phyloP scores from a whole-genome alignment of 2,329 filamentous ascomycete genomes.

The Exophiala sp. region DNA sequence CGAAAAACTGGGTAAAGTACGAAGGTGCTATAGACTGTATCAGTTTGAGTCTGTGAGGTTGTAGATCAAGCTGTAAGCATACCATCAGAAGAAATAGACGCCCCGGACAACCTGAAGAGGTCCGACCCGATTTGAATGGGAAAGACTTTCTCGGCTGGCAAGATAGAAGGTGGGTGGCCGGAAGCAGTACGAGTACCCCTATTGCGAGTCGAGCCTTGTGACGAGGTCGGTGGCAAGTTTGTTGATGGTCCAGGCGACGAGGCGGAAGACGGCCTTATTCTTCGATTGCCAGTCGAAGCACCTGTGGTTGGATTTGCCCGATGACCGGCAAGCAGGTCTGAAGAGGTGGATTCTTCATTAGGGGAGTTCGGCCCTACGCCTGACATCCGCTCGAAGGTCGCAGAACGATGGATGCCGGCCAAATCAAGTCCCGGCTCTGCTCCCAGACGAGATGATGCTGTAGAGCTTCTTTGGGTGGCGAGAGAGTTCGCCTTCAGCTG shows the following conservation, averaged over 20 bases:
- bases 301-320: conserved; percentile 9
- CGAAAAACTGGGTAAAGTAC: conserved; percentile 93
- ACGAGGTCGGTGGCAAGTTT: conserved; percentile 8
- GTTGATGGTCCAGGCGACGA: conserved; percentile 13
- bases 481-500: conserved; percentile 23
- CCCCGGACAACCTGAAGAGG: conserved; percentile 63
- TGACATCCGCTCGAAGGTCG: conserved; percentile 29
- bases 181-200: conserved; percentile 23
- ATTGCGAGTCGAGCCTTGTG: conserved; percentile 12
- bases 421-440: conserved; percentile 10
- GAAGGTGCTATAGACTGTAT: conserved; percentile 68
- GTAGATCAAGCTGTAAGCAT: conserved; percentile 34
- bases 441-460: conserved; percentile 5
- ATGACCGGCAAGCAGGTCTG: conserved; percentile 16
- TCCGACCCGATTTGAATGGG: conserved; percentile 65
- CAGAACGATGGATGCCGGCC: conserved; percentile 15
- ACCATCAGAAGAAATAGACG: conserved; percentile 68
- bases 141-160: conserved; percentile 59
- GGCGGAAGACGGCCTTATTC: conserved; percentile 15
- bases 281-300: conserved; percentile 7
- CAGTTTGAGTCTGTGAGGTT: conserved; percentile 2
- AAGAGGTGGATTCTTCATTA: conserved; percentile 26
- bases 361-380: conserved; percentile 22
- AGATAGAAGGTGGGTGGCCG: conserved; percentile 27
- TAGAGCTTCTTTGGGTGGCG: conserved; percentile 13